Evolutionary conservation across 2,329 filamentous ascomycete species (phyloP).

Genomic region (Claviceps digitariae): DNA sequence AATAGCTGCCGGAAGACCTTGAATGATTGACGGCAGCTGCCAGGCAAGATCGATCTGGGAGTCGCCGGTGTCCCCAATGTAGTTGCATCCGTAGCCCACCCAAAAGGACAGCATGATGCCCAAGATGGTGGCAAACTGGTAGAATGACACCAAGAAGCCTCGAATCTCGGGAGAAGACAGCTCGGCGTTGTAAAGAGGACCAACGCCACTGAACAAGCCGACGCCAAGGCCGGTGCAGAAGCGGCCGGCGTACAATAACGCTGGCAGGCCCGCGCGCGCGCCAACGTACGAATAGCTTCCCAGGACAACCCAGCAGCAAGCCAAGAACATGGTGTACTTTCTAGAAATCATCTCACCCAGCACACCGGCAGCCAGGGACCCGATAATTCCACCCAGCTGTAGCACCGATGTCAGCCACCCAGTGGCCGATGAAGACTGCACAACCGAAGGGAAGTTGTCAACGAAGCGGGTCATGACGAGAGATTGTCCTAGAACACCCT

Average conservation of each 20-base stretch:
- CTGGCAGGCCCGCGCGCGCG: conserved; percentile 23
- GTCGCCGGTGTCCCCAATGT: conserved; percentile 32
- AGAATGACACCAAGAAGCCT: conserved; percentile 47
- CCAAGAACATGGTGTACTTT: conserved; percentile 3
- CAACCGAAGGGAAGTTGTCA: conserved; percentile 33
- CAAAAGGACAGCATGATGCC: conserved; percentile 40
- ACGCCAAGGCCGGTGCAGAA: conserved; percentile 37
- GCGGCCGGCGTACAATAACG: conserved; percentile 31
- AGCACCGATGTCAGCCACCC: conserved; percentile 39
- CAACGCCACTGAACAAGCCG: conserved; percentile 30
- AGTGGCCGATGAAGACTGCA: conserved; percentile 29
- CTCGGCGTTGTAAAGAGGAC: conserved; percentile 36
- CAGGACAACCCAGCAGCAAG: conserved; percentile 21
- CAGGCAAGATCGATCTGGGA: conserved; percentile 27
- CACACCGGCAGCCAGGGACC: conserved; percentile 32
- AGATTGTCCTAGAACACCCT: conserved; percentile 39
- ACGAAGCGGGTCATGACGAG: conserved; percentile 38
- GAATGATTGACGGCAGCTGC: conserved; percentile 32
- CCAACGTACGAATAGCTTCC: conserved; percentile 32
- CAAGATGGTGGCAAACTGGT: conserved; percentile 47
- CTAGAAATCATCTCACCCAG: conserved; percentile 17
- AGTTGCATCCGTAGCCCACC: conserved; percentile 31
- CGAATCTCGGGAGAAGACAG: conserved; percentile 50
- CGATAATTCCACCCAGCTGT: conserved; percentile 35
- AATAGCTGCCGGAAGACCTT: conserved; percentile 30